A percentile compares a stretch with the other conserved stretches of the same genome.
Conservation (phyloP, 2,329 filamentous ascomycete genomes). For the Ophiocordyceps australis region DNA sequence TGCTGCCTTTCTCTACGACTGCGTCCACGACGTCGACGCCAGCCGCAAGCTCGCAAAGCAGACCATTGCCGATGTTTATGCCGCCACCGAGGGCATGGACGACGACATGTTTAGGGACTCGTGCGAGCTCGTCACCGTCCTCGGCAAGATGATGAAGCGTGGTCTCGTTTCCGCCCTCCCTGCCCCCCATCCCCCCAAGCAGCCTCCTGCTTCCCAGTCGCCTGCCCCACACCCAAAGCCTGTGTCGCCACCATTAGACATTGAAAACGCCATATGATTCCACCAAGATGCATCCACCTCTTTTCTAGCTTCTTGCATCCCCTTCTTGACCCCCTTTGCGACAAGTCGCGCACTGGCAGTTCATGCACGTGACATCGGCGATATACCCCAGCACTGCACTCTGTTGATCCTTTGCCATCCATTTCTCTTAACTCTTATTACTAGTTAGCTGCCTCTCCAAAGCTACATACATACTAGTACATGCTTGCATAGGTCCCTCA, state of each 20-base stretch:
- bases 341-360: too few relatives aligned
- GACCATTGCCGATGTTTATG: conserved; percentile 81
- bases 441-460: too few relatives aligned
- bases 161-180: conserved; percentile 31
- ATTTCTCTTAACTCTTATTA: too few relatives aligned
- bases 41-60: conserved; percentile 63
- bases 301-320: too few relatives aligned
- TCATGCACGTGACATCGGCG: too few relatives aligned
- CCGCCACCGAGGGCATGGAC: conserved; percentile 79
- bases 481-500: too few relatives aligned
- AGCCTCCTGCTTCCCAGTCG: background rate
- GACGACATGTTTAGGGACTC: conserved; percentile 92
- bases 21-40: conserved; percentile 61
- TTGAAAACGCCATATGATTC: conserved; percentile 26
- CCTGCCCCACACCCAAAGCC: conserved; percentile 2
- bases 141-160: conserved; percentile 79
- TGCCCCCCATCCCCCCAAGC: background rate
- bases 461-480: too few relatives aligned
- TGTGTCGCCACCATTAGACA: conserved; percentile 16
- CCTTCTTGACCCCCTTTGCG: too few relatives aligned
- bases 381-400: too few relatives aligned
- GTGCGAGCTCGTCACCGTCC: conserved; percentile 66
- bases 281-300: too few relatives aligned
- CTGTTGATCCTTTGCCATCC: too few relatives aligned
- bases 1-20: conserved; percentile 85